A percentile compares a stretch with the other conserved stretches of the same genome.
These are phyloP conservation scores for Carpinus viminea DNA, from an alignment of 306 rosid genomes.

Conservation along the genomic window DNA sequence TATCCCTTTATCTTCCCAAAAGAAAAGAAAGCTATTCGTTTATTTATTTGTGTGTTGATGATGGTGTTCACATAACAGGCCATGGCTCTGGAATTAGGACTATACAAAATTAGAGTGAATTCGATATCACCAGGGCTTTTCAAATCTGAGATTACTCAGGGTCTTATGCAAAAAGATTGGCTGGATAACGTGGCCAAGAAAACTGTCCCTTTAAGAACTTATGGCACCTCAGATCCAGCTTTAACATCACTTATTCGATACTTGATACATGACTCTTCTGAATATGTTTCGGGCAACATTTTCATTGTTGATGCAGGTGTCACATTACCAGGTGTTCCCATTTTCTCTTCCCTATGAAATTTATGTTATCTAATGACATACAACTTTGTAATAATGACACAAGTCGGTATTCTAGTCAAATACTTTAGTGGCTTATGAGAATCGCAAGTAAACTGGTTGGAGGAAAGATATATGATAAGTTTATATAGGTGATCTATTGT, in stretches of 20 bases:
- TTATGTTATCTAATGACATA: background rate
- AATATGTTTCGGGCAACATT: slow-evolving; percentile 64
- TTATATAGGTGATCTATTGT: no score
- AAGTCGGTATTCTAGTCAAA: background rate
- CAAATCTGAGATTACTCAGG: slow-evolving; percentile 74
- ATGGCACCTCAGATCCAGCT: slow-evolving; percentile 69
- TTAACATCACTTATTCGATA: slow-evolving; percentile 71
- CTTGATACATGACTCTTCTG: slow-evolving; percentile 73
- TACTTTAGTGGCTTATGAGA: no score
- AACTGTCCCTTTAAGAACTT: slow-evolving; percentile 54
- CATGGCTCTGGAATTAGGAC: slow-evolving; percentile 84
- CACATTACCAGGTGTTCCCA: slow-evolving; percentile 70
- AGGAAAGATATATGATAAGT: no score
- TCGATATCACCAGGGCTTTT: slow-evolving; percentile 76
- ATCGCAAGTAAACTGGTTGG: no score
- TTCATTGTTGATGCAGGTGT: slow-evolving; percentile 70
- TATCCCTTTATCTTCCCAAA: no score
- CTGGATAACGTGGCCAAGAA: slow-evolving; percentile 49
- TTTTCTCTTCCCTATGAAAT: slow-evolving; percentile 67
- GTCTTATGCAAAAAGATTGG: slow-evolving; percentile 69
- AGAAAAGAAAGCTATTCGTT: no score
- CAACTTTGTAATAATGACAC: background rate
- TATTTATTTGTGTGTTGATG: no score
- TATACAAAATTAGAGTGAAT: slow-evolving; percentile 72
- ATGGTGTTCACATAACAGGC: slow-evolving; percentile 40